phyloP scores from a whole-genome alignment of 2,329 filamentous ascomycete genomes.

The Ceratocystis papillata region DNA sequence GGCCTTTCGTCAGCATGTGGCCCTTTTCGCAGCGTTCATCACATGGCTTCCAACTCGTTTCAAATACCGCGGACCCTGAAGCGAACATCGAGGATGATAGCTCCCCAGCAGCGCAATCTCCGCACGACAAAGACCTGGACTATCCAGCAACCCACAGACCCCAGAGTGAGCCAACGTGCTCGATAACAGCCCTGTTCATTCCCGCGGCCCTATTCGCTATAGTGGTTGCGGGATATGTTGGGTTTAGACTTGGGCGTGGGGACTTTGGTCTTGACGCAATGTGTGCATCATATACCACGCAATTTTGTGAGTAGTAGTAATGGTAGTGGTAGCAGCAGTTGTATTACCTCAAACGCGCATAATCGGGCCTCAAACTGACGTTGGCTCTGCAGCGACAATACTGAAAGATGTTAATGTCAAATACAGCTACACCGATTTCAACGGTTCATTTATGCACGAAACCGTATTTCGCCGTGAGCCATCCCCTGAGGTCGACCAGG shows the following conservation, averaged over 20 bases:
- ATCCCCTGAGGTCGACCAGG: constrained; percentile 45
- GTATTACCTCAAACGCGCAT: neutral
- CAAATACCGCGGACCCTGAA: constrained; percentile 21
- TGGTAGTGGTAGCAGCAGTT: too few species aligned
- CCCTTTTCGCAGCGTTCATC: constrained; percentile 6
- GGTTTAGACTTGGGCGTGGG: constrained; percentile 25
- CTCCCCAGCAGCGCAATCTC: neutral
- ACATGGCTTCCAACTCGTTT: constrained; percentile 23
- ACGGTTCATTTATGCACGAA: constrained; percentile 46
- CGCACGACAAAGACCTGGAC: neutral
- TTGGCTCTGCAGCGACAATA: constrained; percentile 29
- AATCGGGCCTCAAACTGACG: neutral
- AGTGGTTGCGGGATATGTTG: constrained; percentile 26
- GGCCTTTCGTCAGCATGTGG: constrained; percentile 6
- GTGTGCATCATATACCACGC: constrained; percentile 31
- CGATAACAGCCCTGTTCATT: constrained; percentile 18
- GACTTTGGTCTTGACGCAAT: constrained; percentile 25
- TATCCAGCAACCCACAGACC: neutral
- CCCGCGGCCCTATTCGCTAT: constrained; percentile 23
- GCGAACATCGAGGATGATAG: constrained; percentile 25
- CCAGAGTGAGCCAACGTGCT: constrained; percentile 13
- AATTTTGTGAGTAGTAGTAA: constrained; percentile 32
- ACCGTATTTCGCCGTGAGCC: constrained; percentile 42
- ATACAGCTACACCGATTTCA: constrained; percentile 37
- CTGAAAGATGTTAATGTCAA: constrained; percentile 31